Evolutionary conservation across 176 grass and related monocot genomes (phyloP).

Genomic region (Carex parvula): DNA sequence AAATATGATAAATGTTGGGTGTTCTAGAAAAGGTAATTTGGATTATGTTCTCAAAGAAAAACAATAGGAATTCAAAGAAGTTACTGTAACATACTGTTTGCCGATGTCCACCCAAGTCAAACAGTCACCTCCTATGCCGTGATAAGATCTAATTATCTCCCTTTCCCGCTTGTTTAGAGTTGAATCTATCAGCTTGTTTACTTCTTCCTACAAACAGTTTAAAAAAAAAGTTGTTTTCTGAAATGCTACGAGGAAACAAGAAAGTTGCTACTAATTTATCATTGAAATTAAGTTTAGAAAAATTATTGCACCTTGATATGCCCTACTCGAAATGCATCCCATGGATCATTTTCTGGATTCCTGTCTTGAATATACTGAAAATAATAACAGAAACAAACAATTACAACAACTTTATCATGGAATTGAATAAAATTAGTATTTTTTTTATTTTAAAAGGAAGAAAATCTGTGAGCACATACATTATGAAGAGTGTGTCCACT

Average conservation of each 20-base stretch:
- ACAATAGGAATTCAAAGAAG: neutral
- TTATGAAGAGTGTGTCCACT: constrained; percentile 80
- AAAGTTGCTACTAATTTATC: neutral
- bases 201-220: constrained; percentile 67
- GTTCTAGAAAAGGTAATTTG: neutral
- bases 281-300: constrained; percentile 5
- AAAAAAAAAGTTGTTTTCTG: neutral
- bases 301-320: constrained; percentile 63
- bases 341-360: constrained; percentile 77
- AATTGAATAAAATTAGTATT: neutral
- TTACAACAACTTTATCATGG: constrained; percentile 6
- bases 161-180: constrained; percentile 76
- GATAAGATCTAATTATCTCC: constrained; percentile 77
- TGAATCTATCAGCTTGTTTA: constrained; percentile 62
- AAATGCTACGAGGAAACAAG: neutral
- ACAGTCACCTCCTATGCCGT: constrained; percentile 67
- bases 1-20: neutral
- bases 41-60: neutral
- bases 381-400: neutral
- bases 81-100: constrained; percentile 64
- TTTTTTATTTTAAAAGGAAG: neutral
- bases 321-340: constrained; percentile 77
- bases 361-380: constrained; percentile 79
- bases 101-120: constrained; percentile 94
- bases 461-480: constrained; percentile 37